These are phyloP conservation scores for Kuraishia borneana DNA, from an alignment of 805 yeast genomes.

Conservation along the genomic window DNA sequence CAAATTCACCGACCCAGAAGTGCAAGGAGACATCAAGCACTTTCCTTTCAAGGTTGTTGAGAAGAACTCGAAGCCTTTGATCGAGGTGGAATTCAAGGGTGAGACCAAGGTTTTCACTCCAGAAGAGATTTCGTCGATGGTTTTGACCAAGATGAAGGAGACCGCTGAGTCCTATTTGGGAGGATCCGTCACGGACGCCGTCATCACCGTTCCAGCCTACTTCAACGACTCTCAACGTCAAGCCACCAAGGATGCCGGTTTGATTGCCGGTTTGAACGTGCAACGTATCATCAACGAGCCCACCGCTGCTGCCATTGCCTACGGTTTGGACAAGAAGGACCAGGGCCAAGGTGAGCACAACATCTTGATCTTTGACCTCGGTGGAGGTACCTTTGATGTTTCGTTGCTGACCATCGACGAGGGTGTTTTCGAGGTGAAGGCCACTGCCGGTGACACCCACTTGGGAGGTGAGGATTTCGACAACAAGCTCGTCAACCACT, in stretches of 20 bases:
- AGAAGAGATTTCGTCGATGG: conserved; percentile 69
- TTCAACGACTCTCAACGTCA: conserved; percentile 75
- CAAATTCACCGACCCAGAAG: conserved; percentile 64
- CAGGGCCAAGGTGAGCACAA: too few species aligned
- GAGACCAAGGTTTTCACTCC: conserved; percentile 63
- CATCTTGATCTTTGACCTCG: conserved; percentile 87
- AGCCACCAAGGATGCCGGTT: conserved; percentile 77
- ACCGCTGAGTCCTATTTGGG: conserved; percentile 72
- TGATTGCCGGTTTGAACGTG: conserved; percentile 70
- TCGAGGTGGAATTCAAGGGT: conserved; percentile 59
- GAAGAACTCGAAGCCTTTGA: conserved; percentile 55
- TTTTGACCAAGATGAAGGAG: conserved; percentile 73
- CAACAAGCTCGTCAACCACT: conserved; percentile 87
- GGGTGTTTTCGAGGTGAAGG: conserved; percentile 94
- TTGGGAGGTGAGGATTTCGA: conserved; percentile 99
- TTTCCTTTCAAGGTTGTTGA: conserved; percentile 74
- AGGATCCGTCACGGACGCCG: conserved; percentile 62
- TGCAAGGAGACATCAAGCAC: conserved; percentile 84
- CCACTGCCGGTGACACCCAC: conserved; percentile 99
- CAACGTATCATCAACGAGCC: conserved; percentile 72
- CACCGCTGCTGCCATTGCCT: conserved; percentile 98
- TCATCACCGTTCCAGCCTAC: conserved; percentile 71
- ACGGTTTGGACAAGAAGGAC: conserved; percentile 87
- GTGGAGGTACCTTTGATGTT: conserved; percentile 99
- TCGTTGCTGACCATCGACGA: conserved; percentile 87